Percentiles rank a stretch among this genome's conserved stretches.
Conservation (phyloP, 805 yeast genomes). For the Saccharomycopsis sp. region DNA sequence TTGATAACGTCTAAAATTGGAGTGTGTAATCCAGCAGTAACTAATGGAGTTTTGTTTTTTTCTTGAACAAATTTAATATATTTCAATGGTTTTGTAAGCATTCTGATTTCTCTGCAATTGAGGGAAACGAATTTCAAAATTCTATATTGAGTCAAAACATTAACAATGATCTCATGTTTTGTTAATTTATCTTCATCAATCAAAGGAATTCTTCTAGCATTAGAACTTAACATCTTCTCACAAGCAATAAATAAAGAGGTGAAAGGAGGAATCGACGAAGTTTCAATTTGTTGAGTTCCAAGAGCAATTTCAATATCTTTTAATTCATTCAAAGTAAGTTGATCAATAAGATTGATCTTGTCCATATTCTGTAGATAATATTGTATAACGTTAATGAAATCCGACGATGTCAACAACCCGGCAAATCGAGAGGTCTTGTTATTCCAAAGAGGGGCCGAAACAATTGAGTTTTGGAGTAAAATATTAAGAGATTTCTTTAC, state of each 20-base stretch:
- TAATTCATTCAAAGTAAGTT: conserved; percentile 72
- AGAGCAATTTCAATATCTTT: conserved; percentile 80
- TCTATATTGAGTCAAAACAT: conserved; percentile 92
- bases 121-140: conserved; percentile 90
- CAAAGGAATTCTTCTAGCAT: conserved; percentile 87
- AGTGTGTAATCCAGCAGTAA: conserved; percentile 78
- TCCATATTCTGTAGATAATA: conserved; percentile 87
- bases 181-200: conserved; percentile 92
- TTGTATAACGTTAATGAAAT: conserved; percentile 90
- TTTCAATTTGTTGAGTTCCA: conserved; percentile 79
- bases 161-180: conserved; percentile 86
- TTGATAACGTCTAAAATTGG: conserved; percentile 93
- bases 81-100: conserved; percentile 63
- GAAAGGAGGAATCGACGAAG: conserved; percentile 83
- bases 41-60: conserved; percentile 32
- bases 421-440: conserved; percentile 83
- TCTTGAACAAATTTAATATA: conserved; percentile 59
- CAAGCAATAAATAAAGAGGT: conserved; percentile 87
- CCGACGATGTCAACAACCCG: conserved; percentile 84
- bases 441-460: conserved; percentile 96
- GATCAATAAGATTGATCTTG: conserved; percentile 78
- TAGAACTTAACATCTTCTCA: conserved; percentile 76
- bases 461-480: conserved; percentile 84
- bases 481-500: conserved; percentile 89
- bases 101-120: conserved; percentile 90